These are phyloP conservation scores for Metarhizium brunneum DNA, from an alignment of 2,329 filamentous ascomycete species.

Conservation along the genomic window DNA sequence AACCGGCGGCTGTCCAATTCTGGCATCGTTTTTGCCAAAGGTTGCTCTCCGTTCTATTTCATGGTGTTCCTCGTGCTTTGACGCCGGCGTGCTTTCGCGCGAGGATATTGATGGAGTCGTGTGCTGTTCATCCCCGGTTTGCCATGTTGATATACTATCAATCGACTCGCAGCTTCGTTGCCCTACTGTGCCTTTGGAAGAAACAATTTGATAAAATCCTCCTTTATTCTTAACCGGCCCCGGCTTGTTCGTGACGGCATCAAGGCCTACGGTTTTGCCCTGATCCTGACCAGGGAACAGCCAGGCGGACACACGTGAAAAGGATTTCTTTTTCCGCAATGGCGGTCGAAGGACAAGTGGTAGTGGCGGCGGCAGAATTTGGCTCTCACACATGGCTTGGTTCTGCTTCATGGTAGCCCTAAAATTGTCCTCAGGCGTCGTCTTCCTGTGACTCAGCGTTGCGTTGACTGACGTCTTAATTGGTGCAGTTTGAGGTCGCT, in stretches of 20 bases:
- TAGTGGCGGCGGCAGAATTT: constrained; percentile 43
- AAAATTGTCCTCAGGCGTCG: constrained; percentile 9
- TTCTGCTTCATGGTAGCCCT: not conserved
- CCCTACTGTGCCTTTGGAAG: constrained; percentile 20
- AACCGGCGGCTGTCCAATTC: constrained; percentile 13
- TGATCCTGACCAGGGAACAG: constrained; percentile 36
- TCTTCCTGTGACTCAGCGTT: constrained; percentile 12
- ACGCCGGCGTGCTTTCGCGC: constrained; percentile 33
- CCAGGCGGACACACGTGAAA: constrained; percentile 53
- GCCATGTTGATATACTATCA: constrained; percentile 42
- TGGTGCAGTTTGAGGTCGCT: constrained; percentile 25
- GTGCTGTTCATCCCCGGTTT: constrained; percentile 33
- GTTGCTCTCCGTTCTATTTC: constrained; percentile 26
- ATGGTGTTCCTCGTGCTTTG: constrained; percentile 30
- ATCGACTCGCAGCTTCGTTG: constrained; percentile 34
- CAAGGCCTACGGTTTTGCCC: constrained; percentile 31
- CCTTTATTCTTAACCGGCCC: constrained; percentile 40
- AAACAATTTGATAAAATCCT: constrained; percentile 51
- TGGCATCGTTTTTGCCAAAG: constrained; percentile 17
- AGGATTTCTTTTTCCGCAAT: constrained; percentile 57
- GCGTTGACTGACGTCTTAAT: constrained; percentile 25
- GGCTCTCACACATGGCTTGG: constrained; percentile 18
- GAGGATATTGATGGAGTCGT: constrained; percentile 41
- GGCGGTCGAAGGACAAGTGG: constrained; percentile 51
- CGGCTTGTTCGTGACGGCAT: constrained; percentile 46